Conservation (phyloP, 768 basidiomycete species). For the Suillus lakei region DNA sequence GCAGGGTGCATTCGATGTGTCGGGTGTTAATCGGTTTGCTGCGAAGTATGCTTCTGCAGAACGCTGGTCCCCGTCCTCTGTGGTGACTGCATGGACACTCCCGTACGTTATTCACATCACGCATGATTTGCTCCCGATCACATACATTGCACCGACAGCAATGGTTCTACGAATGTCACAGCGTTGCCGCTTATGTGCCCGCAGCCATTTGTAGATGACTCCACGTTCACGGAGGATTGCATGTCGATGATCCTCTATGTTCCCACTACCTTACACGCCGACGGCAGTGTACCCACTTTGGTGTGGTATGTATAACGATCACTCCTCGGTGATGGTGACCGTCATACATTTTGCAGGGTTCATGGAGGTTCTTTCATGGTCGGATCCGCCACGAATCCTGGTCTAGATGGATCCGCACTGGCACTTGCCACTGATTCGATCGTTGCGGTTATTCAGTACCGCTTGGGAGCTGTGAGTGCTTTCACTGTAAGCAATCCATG, state of each 20-base stretch:
- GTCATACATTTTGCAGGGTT: constrained; percentile 52
- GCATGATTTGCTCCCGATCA: constrained; percentile 1
- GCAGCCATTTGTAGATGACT: constrained; percentile 56
- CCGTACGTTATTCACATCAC: constrained; percentile 52
- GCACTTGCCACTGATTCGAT: constrained; percentile 74
- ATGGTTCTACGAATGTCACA: constrained; percentile 53
- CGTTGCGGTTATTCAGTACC: constrained; percentile 83
- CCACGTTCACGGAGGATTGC: constrained; percentile 75
- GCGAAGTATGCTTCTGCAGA: constrained; percentile 70
- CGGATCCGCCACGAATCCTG: constrained; percentile 73
- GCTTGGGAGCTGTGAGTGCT: constrained; percentile 71
- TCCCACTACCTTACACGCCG: constrained; percentile 45
- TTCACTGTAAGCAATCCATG: not conserved
- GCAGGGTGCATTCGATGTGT: constrained; percentile 50
- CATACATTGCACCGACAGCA: constrained; percentile 37
- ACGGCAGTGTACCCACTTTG: constrained; percentile 51
- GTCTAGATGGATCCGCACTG: constrained; percentile 78
- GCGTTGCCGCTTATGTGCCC: constrained; percentile 74
- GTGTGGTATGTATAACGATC: constrained; percentile 53
- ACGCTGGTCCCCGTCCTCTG: constrained; percentile 62
- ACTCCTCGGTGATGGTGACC: not conserved
- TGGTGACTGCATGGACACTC: constrained; percentile 60
- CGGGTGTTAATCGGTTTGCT: constrained; percentile 59
- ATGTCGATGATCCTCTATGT: constrained; percentile 79
- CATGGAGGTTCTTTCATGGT: constrained; percentile 83